These are phyloP conservation scores for Arachnopeziza araneosa DNA, from an alignment of 2,329 filamentous ascomycete genomes.

Conservation along the genomic window DNA sequence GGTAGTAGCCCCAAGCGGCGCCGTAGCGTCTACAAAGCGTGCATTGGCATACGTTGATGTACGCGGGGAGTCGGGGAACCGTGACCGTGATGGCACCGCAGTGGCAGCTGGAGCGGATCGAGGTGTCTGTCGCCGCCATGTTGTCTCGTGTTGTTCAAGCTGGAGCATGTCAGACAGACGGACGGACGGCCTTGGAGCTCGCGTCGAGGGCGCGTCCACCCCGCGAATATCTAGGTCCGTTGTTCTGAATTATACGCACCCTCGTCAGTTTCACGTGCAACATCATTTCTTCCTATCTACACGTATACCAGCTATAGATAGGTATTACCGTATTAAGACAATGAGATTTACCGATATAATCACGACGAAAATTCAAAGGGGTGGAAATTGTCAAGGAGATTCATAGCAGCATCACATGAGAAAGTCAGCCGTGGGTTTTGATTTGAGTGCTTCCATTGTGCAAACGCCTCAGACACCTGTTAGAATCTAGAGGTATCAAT, in stretches of 20 bases:
- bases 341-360: no score
- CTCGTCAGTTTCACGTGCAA: slow-evolving; percentile 35
- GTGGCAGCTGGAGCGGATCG: slow-evolving; percentile 12
- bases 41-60: slow-evolving; percentile 15
- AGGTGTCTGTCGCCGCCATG: slow-evolving; percentile 9
- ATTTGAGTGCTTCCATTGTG: no score
- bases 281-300: no score
- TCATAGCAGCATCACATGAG: no score
- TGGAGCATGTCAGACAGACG: not conserved
- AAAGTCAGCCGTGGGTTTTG: no score
- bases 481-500: no score
- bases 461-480: no score
- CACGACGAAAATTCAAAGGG: no score
- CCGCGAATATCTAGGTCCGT: slow-evolving; percentile 6
- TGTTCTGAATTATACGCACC: slow-evolving; percentile 36
- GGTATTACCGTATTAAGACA: no score
- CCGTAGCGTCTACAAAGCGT: slow-evolving; percentile 13
- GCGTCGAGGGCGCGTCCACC: not conserved
- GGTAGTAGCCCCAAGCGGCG: slow-evolving; percentile 14
- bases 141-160: slow-evolving; percentile 1
- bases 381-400: no score
- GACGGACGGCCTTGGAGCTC: slow-evolving; percentile 5
- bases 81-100: slow-evolving; percentile 13
- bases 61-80: slow-evolving; percentile 12
- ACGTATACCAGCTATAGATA: no score